These are phyloP conservation scores for Plenodomus biglobosus DNA, from an alignment of 2,329 filamentous ascomycete genomes.

Conservation along the genomic window DNA sequence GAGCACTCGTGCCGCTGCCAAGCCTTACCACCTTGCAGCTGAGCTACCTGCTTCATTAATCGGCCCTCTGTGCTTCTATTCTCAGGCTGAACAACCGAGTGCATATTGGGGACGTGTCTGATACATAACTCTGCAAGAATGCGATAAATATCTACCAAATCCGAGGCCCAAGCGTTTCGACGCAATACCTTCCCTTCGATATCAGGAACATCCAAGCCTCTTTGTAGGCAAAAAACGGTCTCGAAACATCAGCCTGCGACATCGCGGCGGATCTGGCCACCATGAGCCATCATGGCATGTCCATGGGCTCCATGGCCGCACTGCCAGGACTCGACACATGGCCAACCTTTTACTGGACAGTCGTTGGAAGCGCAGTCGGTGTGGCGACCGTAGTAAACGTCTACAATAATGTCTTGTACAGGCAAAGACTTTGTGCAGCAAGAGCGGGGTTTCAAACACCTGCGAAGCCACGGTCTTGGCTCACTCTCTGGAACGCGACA, in stretches of 20 bases:
- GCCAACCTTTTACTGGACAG: slow-evolving; percentile 57
- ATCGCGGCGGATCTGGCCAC: slow-evolving; percentile 8
- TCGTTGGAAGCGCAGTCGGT: slow-evolving; percentile 51
- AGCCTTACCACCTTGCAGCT: slow-evolving; percentile 1
- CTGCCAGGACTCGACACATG: slow-evolving; percentile 51
- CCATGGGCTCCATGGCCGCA: slow-evolving; percentile 47
- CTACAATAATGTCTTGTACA: slow-evolving; percentile 52
- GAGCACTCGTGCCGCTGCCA: background rate
- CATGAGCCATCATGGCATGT: slow-evolving; percentile 31
- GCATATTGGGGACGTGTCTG: background rate
- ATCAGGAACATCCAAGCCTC: background rate
- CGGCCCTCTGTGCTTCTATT: background rate
- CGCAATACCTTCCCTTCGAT: background rate
- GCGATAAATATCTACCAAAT: background rate
- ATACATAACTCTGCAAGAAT: background rate
- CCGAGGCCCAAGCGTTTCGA: background rate
- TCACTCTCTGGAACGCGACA: slow-evolving; percentile 55
- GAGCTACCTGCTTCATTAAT: slow-evolving; percentile 1
- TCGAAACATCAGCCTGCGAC: slow-evolving; percentile 11
- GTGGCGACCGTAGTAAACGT: slow-evolving; percentile 50
- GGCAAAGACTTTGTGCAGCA: slow-evolving; percentile 54
- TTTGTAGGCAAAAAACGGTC: slow-evolving; percentile 1
- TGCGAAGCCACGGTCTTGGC: slow-evolving; percentile 56
- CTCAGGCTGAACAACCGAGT: background rate
- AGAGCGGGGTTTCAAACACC: slow-evolving; percentile 46